Evolutionary conservation across 768 basidiomycete species (phyloP), one percentile per base, ranked within the genome.

Genomic region (Pholiota microspora): DNA sequence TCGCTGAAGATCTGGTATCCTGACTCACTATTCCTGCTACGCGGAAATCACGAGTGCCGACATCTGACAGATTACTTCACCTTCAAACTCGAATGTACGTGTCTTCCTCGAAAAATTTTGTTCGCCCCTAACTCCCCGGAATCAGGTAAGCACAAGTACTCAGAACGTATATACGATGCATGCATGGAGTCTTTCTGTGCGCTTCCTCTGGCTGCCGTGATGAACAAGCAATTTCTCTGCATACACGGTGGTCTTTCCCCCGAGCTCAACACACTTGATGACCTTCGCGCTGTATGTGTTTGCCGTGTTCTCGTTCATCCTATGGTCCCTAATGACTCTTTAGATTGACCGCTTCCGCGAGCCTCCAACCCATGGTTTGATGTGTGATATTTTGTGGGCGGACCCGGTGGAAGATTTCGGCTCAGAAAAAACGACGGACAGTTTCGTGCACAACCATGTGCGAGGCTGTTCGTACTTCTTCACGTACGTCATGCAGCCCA

Each of bases 151-250:
- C 97, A 98, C 77, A 98, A 98, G 75, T 99, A 99, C 72, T 94
- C 93, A 7, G 96, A 98, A 62, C 85, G 86, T 23, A 83, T 99
- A 57, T 99, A 99, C 69, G 94, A 99, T 57, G 94, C 93, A 24
- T 94, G 92, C 80, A 96, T 98, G 94, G 92, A 97, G 25, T 92
- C 92, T 0, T 98, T 99, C 77, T 98, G 95, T 67, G 81, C 90
- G 0, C 81, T 99, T 0, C 97, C 97, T 2, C 81, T 99, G 7
- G 96, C 96, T 0, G 97, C 97, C 28, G 71, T 99, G 66, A 98
- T 98, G 96, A 99, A 99, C 78, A 98, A 98, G 68, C 97, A 98
- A 71, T 99, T 99, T 72, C 77, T 98, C 47, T 99, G 96, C 71
- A 97, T 98, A 57, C 97, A 99, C 57, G 97, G 97, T 27, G 97